Evolutionary conservation across 805 yeast genomes (phyloP).

Genomic region (Peterozyma toletana): DNA sequence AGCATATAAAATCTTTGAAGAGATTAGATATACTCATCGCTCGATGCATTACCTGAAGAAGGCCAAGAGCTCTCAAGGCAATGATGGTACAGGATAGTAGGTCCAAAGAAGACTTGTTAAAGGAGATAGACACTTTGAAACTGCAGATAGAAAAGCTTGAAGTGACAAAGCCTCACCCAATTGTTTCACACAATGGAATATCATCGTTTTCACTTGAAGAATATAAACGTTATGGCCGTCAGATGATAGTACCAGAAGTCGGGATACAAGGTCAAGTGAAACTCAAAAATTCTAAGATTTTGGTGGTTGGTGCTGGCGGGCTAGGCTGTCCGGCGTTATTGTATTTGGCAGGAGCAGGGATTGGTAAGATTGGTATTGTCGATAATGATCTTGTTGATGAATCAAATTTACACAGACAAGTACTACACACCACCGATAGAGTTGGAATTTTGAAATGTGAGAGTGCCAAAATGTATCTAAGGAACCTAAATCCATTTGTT

Average conservation of each 20-base stretch:
- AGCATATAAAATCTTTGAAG: too few species aligned
- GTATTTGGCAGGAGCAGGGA: constrained; percentile 82
- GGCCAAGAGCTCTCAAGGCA: too few species aligned
- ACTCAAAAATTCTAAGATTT: constrained; percentile 49
- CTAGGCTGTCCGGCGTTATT: constrained; percentile 87
- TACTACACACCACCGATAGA: constrained; percentile 59
- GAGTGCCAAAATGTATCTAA: constrained; percentile 58
- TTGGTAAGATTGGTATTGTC: constrained; percentile 78
- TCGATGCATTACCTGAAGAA: too few species aligned
- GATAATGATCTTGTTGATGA: constrained; percentile 82
- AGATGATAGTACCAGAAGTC: constrained; percentile 84
- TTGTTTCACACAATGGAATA: not conserved
- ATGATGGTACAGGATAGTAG: not conserved
- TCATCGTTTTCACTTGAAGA: constrained; percentile 46
- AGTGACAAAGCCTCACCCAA: constrained; percentile 16
- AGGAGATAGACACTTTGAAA: constrained; percentile 17
- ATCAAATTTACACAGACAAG: constrained; percentile 87
- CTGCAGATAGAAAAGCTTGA: constrained; percentile 18
- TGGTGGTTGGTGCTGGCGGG: constrained; percentile 96
- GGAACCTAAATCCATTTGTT: constrained; percentile 63
- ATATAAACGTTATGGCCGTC: constrained; percentile 83
- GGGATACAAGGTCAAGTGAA: constrained; percentile 52
- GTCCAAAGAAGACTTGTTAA: constrained; percentile 11
- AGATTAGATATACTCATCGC: too few species aligned
- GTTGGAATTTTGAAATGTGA: constrained; percentile 73